Base-by-base conservation (phyloP, 2,329 filamentous ascomycete genomes). In the Colletotrichum cereale region DNA sequence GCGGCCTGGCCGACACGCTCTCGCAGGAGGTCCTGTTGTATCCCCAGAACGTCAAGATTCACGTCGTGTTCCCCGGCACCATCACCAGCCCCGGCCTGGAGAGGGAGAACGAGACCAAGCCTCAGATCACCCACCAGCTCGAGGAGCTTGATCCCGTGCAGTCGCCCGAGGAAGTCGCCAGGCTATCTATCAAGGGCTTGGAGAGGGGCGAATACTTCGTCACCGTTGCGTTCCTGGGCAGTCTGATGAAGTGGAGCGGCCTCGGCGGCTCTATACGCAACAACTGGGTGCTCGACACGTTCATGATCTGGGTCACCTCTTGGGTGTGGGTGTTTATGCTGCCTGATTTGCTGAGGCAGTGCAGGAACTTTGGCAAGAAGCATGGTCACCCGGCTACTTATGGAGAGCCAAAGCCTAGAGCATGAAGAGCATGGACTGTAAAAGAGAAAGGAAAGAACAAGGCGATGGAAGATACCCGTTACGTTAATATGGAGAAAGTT, bases 1-100 rank as follows among this genome's bases (percentile, higher is more conserved):
- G 94, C 69, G 92, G 90, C 21, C 86, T 99, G 18, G 92, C 93
- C 65, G 96, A 99, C 79, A 92, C 91, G 0, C 85, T 99, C 61
- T 90, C 90, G 29, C 93, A 96, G 78, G 96, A 99, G 82, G 84
- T 97, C 53, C 86, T 94, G 76, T 85, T 98, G 62, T 99, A 98
- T 84, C 95, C 95, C 55, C 92, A 92, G 64, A 89, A 92, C 53
- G 91, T 98, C 65, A 90, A 92, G 76, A 86, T 98, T 26, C 94
- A 97, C 77, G 88, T 94, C 52, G 89, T 98, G 16, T 93, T 91
- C 76, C 96, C 96, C 0, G 96, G 93, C 64, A 94, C 92, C 3
- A 98, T 99, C 74, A 86, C 90, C 18, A 91, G 89, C 7, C 91
- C 94, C 0, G 95, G 95, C 0, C 88, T 92, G 62, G 91, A 91